phyloP scores from a whole-genome alignment of 306 rosid genomes.

The Vigna radiata region DNA sequence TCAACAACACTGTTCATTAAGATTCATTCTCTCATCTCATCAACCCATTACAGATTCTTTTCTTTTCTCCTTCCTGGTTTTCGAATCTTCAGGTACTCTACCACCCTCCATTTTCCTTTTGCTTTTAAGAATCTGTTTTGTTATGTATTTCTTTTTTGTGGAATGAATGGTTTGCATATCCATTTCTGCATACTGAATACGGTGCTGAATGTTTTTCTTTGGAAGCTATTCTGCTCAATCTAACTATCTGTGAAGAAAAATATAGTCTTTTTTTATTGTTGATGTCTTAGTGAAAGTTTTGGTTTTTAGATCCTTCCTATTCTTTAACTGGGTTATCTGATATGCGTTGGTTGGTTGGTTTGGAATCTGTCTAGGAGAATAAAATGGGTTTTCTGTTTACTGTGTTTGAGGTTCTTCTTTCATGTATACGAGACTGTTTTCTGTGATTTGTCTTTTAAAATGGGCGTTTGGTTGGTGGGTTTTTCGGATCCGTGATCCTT shows the following conservation, averaged over 20 bases:
- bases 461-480: conserved; percentile 19
- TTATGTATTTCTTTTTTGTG: background rate
- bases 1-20: conserved; percentile 26
- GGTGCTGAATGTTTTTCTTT: conserved; percentile 22
- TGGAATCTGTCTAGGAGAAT: conserved; percentile 28
- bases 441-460: conserved; percentile 2
- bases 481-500: conserved; percentile 46
- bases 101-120: conserved; percentile 17
- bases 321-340: conserved; percentile 5
- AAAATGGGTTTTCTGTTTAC: conserved; percentile 46
- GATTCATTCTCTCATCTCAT: conserved; percentile 15
- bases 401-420: conserved; percentile 21
- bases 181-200: conserved; percentile 28
- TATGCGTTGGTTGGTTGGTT: conserved; percentile 20
- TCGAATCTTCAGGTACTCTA: conserved; percentile 58
- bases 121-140: background rate
- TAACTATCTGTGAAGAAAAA: background rate
- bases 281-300: conserved; percentile 6
- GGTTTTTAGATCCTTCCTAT: conserved; percentile 2
- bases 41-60: conserved; percentile 24
- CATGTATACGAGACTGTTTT: conserved; percentile 7
- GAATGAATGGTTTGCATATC: background rate
- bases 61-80: conserved; percentile 34
- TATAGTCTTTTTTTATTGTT: background rate
- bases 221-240: background rate